phyloP scores from a whole-genome alignment of 2,329 filamentous ascomycete genomes.

The Curvularia eragrostidis region DNA sequence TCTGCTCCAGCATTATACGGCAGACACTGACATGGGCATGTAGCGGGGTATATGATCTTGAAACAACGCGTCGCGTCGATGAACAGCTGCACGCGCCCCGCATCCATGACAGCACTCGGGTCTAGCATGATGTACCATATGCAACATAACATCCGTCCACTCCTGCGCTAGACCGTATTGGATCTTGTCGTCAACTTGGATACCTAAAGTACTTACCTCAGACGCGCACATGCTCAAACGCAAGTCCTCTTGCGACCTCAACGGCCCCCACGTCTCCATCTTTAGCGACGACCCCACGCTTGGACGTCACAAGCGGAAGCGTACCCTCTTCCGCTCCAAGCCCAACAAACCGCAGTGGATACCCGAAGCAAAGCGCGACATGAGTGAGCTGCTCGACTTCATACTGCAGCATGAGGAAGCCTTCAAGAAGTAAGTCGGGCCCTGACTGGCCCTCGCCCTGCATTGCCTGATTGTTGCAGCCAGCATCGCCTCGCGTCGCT shows the following conservation, averaged over 20 bases:
- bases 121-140: background rate
- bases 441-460: background rate
- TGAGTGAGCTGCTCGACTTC: conserved; percentile 73
- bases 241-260: conserved; percentile 26
- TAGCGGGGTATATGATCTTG: conserved; percentile 9
- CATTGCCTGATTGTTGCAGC: conserved; percentile 31
- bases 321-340: conserved; percentile 29
- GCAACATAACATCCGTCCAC: background rate
- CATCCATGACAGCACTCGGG: conserved; percentile 1
- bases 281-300: conserved; percentile 29
- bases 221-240: conserved; percentile 33
- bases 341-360: conserved; percentile 29
- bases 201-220: background rate
- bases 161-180: conserved; percentile 14
- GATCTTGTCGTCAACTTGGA: conserved; percentile 3
- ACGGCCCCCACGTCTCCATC: conserved; percentile 31
- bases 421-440: conserved; percentile 51
- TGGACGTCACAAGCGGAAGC: conserved; percentile 29
- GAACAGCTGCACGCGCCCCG: conserved; percentile 19
- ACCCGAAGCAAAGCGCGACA: conserved; percentile 46
- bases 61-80: conserved; percentile 23
- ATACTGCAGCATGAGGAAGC: conserved; percentile 59
- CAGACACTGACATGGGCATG: background rate
- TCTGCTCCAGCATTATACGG: background rate
- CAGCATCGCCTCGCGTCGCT: conserved; percentile 82